A percentile compares a stretch with the other conserved stretches of the same genome.
Conservation (phyloP, 192 early-diverging fungal species). For the Dissophora globulifera region DNA sequence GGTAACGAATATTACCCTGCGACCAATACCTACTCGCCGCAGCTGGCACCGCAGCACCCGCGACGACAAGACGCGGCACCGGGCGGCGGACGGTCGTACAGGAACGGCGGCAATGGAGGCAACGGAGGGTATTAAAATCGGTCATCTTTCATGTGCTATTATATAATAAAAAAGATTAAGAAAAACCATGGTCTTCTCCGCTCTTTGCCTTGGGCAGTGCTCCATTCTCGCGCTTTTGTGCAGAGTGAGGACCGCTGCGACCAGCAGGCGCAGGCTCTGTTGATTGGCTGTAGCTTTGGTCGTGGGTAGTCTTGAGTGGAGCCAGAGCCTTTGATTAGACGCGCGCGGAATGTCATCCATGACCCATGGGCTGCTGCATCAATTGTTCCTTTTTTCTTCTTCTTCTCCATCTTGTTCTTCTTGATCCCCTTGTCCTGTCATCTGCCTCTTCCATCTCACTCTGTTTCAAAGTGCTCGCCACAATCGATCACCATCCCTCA, state of each 20-base stretch:
- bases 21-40: slow-evolving; percentile 1
- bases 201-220: too few species aligned
- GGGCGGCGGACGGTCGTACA: not conserved
- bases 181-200: too few species aligned
- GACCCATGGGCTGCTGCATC: not conserved
- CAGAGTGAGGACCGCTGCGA: slow-evolving; percentile 14
- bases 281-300: not conserved
- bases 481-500: too few species aligned
- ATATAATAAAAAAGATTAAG: not conserved
- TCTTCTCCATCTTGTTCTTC: not conserved
- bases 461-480: too few species aligned
- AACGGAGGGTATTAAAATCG: slow-evolving; percentile 8
- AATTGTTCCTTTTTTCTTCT: not conserved
- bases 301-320: not conserved
- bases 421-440: too few species aligned
- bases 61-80: slow-evolving; percentile 23
- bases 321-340: not conserved
- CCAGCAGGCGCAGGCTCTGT: too few species aligned
- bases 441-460: too few species aligned
- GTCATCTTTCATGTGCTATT: not conserved
- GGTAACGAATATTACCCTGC: slow-evolving; percentile 13
- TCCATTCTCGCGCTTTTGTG: too few species aligned
- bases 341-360: too few species aligned
- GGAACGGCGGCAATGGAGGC: not conserved
- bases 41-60: slow-evolving; percentile 15